These are phyloP conservation scores for Chaetoceros muelleri DNA, from an alignment of 108 stramenopile genomes.

Conservation along the genomic window DNA sequence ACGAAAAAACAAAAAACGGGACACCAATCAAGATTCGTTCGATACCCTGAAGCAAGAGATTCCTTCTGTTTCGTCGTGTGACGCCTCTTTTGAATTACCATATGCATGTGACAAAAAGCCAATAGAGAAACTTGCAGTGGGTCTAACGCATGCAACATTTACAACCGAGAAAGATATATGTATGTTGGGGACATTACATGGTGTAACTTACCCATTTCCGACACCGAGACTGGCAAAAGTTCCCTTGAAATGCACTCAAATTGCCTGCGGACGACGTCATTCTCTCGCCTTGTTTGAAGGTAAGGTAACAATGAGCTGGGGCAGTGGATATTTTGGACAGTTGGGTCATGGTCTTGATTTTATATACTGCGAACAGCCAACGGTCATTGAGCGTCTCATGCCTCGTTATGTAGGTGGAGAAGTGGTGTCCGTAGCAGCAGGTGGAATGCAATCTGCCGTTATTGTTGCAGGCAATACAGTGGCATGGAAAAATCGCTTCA, in stretches of 20 bases:
- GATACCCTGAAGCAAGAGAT: too few relatives aligned
- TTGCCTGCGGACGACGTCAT: slow-evolving; percentile 44
- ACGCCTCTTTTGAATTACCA: background rate
- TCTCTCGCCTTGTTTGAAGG: slow-evolving; percentile 37
- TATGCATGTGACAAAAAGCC: background rate
- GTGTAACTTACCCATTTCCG: slow-evolving; percentile 8
- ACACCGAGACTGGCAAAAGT: slow-evolving; percentile 12
- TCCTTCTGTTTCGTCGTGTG: too few relatives aligned
- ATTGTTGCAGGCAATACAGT: slow-evolving; percentile 47
- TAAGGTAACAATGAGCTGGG: slow-evolving; percentile 66
- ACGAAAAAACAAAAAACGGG: too few relatives aligned
- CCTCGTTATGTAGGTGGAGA: slow-evolving; percentile 47
- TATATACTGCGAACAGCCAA: slow-evolving; percentile 24
- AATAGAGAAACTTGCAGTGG: background rate
- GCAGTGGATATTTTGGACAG: slow-evolving; percentile 85
- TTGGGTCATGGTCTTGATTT: slow-evolving; percentile 51
- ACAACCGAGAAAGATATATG: slow-evolving; percentile 6
- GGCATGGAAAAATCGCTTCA: slow-evolving; percentile 64
- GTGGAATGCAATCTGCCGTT: slow-evolving; percentile 68
- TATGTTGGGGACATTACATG: slow-evolving; percentile 23
- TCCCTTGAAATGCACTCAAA: slow-evolving; percentile 31
- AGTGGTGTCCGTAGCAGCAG: slow-evolving; percentile 44
- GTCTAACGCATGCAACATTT: background rate
- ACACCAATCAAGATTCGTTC: too few relatives aligned
- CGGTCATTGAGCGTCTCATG: slow-evolving; percentile 46